Evolutionary conservation across 192 early-diverging fungal genomes (phyloP), one percentile per base, ranked within the genome.

Genomic region (Allomyces javanicus): DNA sequence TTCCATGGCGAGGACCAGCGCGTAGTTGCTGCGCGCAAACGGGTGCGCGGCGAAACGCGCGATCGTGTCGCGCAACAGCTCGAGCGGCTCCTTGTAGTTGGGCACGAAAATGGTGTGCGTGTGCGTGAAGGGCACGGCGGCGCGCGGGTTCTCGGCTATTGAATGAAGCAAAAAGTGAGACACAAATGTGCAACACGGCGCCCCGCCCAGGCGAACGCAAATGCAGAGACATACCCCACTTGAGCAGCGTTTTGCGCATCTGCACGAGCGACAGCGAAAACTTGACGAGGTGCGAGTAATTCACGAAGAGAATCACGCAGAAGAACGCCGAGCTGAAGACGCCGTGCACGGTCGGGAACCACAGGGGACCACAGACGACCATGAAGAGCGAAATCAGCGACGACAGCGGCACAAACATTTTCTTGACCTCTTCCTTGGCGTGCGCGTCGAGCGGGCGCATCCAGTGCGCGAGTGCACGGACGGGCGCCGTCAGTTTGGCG

Each of bases 1-100:
- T 72, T 89, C 87, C 87, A 89, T 89, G 23, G 87, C 87, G 10
- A 89, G 72, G 64, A 87, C 80, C 61, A 88, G 75, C 69, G 81
- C 69, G 72, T 81, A 78, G 62, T 79, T 75, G 65, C 65, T 75
- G 66, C 67, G 70, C 26, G 78, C 72, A 64, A 21, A n/a, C 0
- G 50, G 12, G 50, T 58, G 50, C 17, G 50, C 21, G 17, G 50
- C 50, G 17, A 58, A n/a, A 4, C 21, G 50, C 1, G 17, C 50
- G 17, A 58, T 14, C 17, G 50, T 58, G 21, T 14, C 50, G 50
- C 50, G 50, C 50, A 58, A 12, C 12, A 58, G 12, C 0, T 14
- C 12, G 50, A 58, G 50, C 50, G 50, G 50, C 50, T 58, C 50
- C 4, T 14, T 21, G 50, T 58, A 58, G 50, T 58, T 58, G 50